Conservation (phyloP, 2,329 filamentous ascomycete genomes). For the Hymenoscyphus fructigenus region DNA sequence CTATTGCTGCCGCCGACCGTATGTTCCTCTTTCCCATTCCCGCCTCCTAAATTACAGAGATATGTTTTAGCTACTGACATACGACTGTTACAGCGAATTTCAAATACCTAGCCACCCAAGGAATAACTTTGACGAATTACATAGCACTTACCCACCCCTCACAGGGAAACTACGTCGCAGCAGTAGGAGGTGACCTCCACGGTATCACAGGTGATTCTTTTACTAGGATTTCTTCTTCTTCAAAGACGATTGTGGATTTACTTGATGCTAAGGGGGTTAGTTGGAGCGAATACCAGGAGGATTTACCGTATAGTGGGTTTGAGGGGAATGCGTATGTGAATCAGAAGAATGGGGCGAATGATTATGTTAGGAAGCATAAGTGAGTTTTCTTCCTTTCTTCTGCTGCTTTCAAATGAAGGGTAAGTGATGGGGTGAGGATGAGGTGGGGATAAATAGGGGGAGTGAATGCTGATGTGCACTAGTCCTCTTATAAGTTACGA, state of each 20-base stretch:
- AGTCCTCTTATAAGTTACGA: slow-evolving; percentile 60
- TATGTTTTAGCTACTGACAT: neutral
- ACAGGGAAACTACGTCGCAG: slow-evolving; percentile 71
- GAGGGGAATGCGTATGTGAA: slow-evolving; percentile 62
- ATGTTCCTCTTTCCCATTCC: neutral
- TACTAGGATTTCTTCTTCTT: slow-evolving; percentile 53
- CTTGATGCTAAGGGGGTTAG: slow-evolving; percentile 48
- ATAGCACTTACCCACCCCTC: slow-evolving; percentile 59
- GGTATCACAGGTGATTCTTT: slow-evolving; percentile 66
- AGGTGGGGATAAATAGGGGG: no score
- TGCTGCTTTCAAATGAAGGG: neutral
- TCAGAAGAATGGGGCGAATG: slow-evolving; percentile 60
- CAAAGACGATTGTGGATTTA: slow-evolving; percentile 52
- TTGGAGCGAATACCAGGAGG: slow-evolving; percentile 73
- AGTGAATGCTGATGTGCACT: neutral
- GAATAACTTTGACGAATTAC: slow-evolving; percentile 55
- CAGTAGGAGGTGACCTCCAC: slow-evolving; percentile 66
- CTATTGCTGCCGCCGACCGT: slow-evolving; percentile 33
- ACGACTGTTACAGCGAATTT: slow-evolving; percentile 34
- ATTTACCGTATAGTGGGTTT: slow-evolving; percentile 72
- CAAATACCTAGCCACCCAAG: slow-evolving; percentile 50
- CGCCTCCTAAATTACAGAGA: neutral
- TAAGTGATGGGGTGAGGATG: no score
- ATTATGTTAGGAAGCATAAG: slow-evolving; percentile 83
- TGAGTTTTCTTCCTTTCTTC: neutral